phyloP scores from a whole-genome alignment of 345 rosid species.

The Eucalyptus curtisii region DNA sequence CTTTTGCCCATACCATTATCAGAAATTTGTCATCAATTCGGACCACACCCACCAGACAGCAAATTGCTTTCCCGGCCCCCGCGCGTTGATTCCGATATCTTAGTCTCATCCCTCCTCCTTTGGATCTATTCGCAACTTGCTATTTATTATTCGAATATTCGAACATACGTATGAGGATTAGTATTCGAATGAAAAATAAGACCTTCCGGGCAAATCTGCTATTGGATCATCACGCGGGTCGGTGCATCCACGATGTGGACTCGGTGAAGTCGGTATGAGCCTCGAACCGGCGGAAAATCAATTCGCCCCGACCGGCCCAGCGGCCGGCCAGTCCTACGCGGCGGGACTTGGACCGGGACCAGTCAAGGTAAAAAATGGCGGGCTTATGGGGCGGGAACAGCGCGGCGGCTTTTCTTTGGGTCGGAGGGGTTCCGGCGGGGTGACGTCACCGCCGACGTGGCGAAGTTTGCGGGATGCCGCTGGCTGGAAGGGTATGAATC shows the following conservation, averaged over 20 bases:
- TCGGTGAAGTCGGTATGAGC: rapidly evolving
- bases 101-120: rapidly evolving
- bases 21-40: neutral
- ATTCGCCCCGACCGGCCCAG: neutral
- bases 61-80: neutral
- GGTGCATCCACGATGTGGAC: neutral
- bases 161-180: rapidly evolving
- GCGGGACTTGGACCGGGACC: neutral
- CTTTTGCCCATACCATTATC: neutral
- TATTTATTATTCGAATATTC: rapidly evolving
- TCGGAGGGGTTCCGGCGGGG: neutral
- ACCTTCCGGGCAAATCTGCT: rapidly evolving
- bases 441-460: neutral
- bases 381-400: neutral
- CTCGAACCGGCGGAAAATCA: neutral
- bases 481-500: neutral
- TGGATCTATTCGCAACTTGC: rapidly evolving
- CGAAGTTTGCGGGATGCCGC: neutral
- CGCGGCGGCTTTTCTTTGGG: neutral
- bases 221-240: rapidly evolving
- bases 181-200: too few relatives aligned
- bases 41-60: rapidly evolving
- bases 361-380: neutral
- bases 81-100: neutral
- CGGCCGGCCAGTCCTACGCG: neutral